Evolutionary conservation across 2,329 filamentous ascomycete genomes (phyloP).

Genomic region (Aureobasidium sp.): DNA sequence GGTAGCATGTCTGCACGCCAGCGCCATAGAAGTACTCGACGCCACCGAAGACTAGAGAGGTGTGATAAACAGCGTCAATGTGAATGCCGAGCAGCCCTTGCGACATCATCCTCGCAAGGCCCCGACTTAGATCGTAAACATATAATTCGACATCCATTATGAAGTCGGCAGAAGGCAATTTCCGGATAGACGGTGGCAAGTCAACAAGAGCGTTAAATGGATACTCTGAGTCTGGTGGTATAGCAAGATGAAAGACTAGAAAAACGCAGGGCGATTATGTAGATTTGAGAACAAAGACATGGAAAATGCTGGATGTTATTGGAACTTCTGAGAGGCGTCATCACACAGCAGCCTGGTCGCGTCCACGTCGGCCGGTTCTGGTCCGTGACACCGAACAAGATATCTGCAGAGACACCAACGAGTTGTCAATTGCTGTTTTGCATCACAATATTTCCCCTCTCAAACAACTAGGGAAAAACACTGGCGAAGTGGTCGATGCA

Average conservation of each 20-base stretch:
- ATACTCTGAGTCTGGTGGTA: background rate
- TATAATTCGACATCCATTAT: conserved; percentile 46
- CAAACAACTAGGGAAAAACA: background rate
- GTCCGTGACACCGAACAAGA: background rate
- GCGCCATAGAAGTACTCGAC: conserved; percentile 88
- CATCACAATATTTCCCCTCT: background rate
- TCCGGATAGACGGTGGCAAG: background rate
- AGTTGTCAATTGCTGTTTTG: background rate
- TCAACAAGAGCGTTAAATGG: background rate
- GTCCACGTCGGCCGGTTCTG: conserved; percentile 18
- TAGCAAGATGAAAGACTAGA: background rate
- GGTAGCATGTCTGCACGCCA: conserved; percentile 72
- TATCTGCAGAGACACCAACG: background rate
- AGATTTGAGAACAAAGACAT: background rate
- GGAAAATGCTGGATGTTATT: conserved; percentile 15
- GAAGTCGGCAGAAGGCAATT: background rate
- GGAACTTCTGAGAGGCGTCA: conserved; percentile 10
- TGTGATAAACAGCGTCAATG: conserved; percentile 93
- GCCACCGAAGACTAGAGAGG: conserved; percentile 76
- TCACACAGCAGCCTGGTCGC: conserved; percentile 6
- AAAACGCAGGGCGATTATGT: background rate
- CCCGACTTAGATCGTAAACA: conserved; percentile 46
- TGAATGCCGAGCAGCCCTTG: conserved; percentile 56
- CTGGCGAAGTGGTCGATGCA: background rate
- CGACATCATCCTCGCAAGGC: conserved; percentile 44